phyloP scores from a whole-genome alignment of 2,329 filamentous ascomycete genomes.

The Trichoderma semiorbis region DNA sequence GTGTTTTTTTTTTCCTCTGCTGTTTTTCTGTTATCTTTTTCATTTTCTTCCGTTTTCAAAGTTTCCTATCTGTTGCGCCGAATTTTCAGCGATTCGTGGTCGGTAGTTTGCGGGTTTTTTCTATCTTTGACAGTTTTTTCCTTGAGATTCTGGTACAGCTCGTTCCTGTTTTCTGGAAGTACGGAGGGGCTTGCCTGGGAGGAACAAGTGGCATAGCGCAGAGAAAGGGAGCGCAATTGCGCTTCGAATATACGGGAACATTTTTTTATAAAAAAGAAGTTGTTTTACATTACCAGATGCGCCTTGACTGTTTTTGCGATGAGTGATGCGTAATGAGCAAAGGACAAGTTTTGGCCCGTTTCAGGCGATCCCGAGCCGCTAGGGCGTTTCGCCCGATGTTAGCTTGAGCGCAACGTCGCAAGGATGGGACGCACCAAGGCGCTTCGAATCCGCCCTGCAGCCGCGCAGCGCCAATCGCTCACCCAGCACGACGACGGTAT shows the following conservation, averaged over 20 bases:
- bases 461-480: background rate
- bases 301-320: background rate
- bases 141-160: background rate
- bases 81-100: conserved; percentile 19
- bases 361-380: conserved; percentile 3
- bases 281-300: background rate
- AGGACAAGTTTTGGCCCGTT: background rate
- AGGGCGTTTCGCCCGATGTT: conserved; percentile 7
- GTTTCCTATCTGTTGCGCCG: conserved; percentile 10
- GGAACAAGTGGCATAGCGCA: background rate
- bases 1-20: background rate
- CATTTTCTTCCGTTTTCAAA: background rate
- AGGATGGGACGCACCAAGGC: background rate
- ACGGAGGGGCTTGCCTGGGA: background rate
- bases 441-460: background rate
- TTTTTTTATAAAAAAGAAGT: background rate
- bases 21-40: background rate
- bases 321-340: background rate
- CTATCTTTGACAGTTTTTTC: background rate
- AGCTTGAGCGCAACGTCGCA: conserved; percentile 10
- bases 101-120: conserved; percentile 16
- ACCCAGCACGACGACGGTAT: background rate
- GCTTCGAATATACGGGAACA: conserved; percentile 15
- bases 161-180: background rate
- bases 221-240: background rate